Base-by-base conservation (phyloP, 768 basidiomycete species). In the Roridomyces roridus region DNA sequence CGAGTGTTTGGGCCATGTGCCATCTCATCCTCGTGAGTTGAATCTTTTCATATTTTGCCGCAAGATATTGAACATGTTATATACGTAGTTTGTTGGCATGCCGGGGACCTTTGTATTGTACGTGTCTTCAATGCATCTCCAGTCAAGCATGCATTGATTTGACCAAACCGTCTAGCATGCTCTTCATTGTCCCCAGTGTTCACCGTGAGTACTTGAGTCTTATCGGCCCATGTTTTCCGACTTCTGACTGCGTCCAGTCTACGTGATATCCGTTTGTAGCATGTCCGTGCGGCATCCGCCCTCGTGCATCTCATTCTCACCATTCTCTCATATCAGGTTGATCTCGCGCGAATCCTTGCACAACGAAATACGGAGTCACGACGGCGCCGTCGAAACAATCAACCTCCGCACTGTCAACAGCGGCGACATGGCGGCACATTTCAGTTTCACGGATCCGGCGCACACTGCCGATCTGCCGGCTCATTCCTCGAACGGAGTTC, bases 241-340 rank as follows among this genome's bases (percentile, higher is more conserved):
- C 24, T 21, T 15, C 9, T 9, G 11, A 20, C 12, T 21, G 8
- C 21, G 4, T 34, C 10, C 43, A 53, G 51, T 53, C 31, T 53
- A 53, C 17, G 44, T 46, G 15, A 53, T 53, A n/a, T 53, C 51
- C 2, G 51, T 53, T 3, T 53, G 51, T 35, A 53, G 51, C 51
- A 53, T 53, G 51, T 53, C 14, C 15, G 46, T 46, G 24, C 20
- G 34, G 15, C 4, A 15, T 36, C 6, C 36, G n/a, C n/a, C n/a
- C n/a, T n/a, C n/a, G n/a, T 6, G 14, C 8, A 23, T n/a, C 9
- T 35, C 3, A 23, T 31, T 14, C 29, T 31, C 14, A 31, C 29
- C 7, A 31, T 31, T 31, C 31, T 34, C 10, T 21, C 4, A 23
- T 20, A 3, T 24, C 23, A 23, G 35, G 46, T 23, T 47, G 45